Evolutionary conservation across 169 alveolate species (phyloP), one percentile per base, ranked within the genome.

Genomic region (Eimeria sp.): DNA sequence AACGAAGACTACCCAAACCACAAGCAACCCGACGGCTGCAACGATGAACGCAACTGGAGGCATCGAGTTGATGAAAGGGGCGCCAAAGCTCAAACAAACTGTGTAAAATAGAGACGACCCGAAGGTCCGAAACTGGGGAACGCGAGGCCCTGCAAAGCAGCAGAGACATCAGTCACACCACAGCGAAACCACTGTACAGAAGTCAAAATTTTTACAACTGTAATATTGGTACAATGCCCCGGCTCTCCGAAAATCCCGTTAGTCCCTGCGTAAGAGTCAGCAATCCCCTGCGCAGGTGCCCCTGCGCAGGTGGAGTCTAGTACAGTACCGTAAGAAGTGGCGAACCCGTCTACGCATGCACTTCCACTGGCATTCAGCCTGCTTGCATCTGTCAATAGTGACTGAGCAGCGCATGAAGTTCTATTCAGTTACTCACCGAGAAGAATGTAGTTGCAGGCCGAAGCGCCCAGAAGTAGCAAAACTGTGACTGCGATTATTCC

Each of bases 11-110:
- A 46, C 93, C 93, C 93, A 87, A 64, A 87, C 72, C 16, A 87
- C 93, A 0, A 87, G 78, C 23, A 87, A 64, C 0, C 93, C 56
- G 74, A 87, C 14, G 56, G 82, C 78, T 14, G 82, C 78, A 43
- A 87, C 93, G 62, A 87, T 87, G 68, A 87, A 87, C 27, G 93
- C 93, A 10, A 64, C 93, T 11, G 93, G 93, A 60, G 93, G 93
- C 93, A 87, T 87, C n/a, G 93, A 87, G 14, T 87, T 40, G 33
- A 64, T 87, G 68, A 87, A 87, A 23, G 93, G 93, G 46, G 93
- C 93, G 37, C 93, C 93, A 43, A 87, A 87, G 74, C 64, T 64
- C 64, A 64, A 62, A 49, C 93, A 87, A 10, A 87, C 93, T 37
- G 93, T 87, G 82, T 87, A 87, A 52, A 87, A 87, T 40, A 87